Conservation (phyloP, 179 eudicot genomes). For the Heliamphora pulchella region DNA sequence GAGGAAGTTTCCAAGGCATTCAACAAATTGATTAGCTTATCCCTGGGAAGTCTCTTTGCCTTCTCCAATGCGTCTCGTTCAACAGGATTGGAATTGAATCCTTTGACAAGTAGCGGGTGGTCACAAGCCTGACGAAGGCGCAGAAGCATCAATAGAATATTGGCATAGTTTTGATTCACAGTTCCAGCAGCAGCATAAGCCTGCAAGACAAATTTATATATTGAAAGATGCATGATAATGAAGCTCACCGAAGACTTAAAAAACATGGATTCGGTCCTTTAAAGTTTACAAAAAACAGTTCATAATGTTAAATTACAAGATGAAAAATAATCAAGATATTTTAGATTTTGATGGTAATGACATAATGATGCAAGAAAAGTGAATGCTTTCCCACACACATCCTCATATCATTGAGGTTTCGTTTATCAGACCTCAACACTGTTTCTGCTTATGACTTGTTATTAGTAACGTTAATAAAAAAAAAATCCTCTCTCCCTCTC, state of each 20-base stretch:
- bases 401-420: not conserved
- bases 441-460: not conserved
- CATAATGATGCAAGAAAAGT: not conserved
- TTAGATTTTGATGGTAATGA: not conserved
- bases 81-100: slow-evolving; percentile 47
- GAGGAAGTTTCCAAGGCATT: slow-evolving; percentile 50
- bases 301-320: not conserved
- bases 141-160: slow-evolving; percentile 89
- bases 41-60: slow-evolving; percentile 61
- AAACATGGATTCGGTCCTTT: not conserved
- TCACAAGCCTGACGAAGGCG: slow-evolving; percentile 99
- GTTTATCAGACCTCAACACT: not conserved
- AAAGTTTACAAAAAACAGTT: slow-evolving; percentile 3
- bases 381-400: not conserved
- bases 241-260: slow-evolving; percentile 2
- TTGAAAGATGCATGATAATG: not conserved
- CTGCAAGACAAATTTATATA: slow-evolving; percentile 34
- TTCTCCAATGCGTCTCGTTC: slow-evolving; percentile 48
- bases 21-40: slow-evolving; percentile 41
- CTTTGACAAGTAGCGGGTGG: slow-evolving; percentile 91
- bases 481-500: not conserved
- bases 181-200: slow-evolving; percentile 98
- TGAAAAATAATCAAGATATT: not conserved
- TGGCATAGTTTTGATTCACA: slow-evolving; percentile 88
- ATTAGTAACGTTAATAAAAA: too few relatives aligned